Evolutionary conservation across 2,329 filamentous ascomycete genomes (phyloP).

Genomic region (Ilyonectria sp.): DNA sequence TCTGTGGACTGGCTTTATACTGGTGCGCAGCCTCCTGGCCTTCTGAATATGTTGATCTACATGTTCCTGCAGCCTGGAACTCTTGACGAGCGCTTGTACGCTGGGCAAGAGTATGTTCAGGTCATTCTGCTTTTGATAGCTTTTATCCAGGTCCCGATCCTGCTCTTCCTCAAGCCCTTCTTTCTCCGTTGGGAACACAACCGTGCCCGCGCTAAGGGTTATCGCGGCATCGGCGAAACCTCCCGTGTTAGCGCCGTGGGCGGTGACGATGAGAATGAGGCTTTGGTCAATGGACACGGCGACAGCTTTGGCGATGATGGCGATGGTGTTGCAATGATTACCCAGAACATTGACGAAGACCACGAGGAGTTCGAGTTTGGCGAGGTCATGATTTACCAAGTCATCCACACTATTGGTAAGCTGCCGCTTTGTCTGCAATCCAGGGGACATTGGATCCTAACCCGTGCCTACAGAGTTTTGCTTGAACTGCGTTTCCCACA

Average conservation of each 20-base stretch:
- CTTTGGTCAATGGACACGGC: constrained; percentile 69
- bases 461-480: constrained; percentile 83
- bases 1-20: constrained; percentile 82
- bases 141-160: constrained; percentile 86
- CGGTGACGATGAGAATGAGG: constrained; percentile 80
- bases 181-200: constrained; percentile 97
- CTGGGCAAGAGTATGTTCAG: constrained; percentile 83
- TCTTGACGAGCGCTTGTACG: constrained; percentile 82
- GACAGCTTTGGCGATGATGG: constrained; percentile 76
- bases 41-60: constrained; percentile 99
- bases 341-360: constrained; percentile 86
- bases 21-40: constrained; percentile 81
- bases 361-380: constrained; percentile 98
- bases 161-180: constrained; percentile 95
- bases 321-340: constrained; percentile 89
- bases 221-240: constrained; percentile 92
- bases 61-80: constrained; percentile 95
- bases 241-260: constrained; percentile 91
- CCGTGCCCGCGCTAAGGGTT: constrained; percentile 87
- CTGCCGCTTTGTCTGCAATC: constrained; percentile 32
- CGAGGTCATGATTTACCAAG: constrained; percentile 98
- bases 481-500: constrained; percentile 98
- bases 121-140: constrained; percentile 85
- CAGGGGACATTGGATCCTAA: not conserved
- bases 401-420: constrained; percentile 98